Evolutionary conservation across 2,329 filamentous ascomycete species (phyloP), one percentile per base, ranked within the genome.

Genomic region (Colletotrichum destructivum): DNA sequence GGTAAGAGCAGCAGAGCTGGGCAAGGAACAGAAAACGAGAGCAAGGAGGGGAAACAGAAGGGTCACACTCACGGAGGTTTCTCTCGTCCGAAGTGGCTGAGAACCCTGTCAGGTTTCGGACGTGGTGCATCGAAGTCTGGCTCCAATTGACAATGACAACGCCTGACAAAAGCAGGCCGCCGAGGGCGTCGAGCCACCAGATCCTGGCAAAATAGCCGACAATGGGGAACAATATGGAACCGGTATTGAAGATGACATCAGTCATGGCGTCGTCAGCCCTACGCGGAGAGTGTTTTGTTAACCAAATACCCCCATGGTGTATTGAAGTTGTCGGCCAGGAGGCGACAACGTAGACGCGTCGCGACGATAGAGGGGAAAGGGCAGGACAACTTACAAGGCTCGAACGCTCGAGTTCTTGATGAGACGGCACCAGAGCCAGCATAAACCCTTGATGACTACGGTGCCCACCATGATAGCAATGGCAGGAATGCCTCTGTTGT

Each of bases 171-270:
- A 95, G 75, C 42, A 96, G 86, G 77, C 94, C 94, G 67, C 94
- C 94, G 0, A 94, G 86, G 8, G 94, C 90, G 78, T 97, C 94
- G 38, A 96, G 88, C 92, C 93, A 97, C 94, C 94, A 96, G 66
- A 95, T 86, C 16, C 86, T 84, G n/a, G 88, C 87, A 76, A 93
- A 95, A 83, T 89, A 95, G 31, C 94, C 94, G 66, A 94, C 86
- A 11, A 97, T 89, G 1, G 95, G 95, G 78, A 97, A 97, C 31
- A 96, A 87, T 77, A 97, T 96, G 74, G 93, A 95, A 77, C 96
- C 96, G 1, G 90, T 90, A 82, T 98, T 98, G 88, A 98, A 98
- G 42, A 97, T 91, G 38, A 98, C 93, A 77, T 97, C 93, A 0
- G 93, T 92, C 78, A 86, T 84, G 63, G 86, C 86, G 73, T 88